Evolutionary conservation across 495 filamentous ascomycete species (phyloP), one percentile per base, ranked within the genome.

Genomic region (Hypomontagnella submonticulosa): DNA sequence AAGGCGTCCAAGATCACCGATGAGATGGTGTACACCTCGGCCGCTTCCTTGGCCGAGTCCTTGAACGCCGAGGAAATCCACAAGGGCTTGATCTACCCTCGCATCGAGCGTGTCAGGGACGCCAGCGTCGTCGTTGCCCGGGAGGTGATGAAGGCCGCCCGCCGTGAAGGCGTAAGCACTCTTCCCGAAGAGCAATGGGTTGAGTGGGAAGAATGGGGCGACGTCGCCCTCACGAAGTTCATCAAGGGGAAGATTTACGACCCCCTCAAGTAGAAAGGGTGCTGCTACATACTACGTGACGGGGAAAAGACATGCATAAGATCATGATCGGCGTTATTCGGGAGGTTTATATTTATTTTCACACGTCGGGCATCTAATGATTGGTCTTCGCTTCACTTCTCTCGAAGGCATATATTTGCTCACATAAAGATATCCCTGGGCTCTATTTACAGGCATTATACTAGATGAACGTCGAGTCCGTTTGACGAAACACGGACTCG

Each of bases 1-100:
- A 94, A 97, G 81, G 84, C 92, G 41, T 89, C 89, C 72, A 88
- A 87, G 68, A 86, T 99, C 63, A 97, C 95, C 33, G 92, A 99
- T 75, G 88, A 88, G 75, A 99, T 97, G 95, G 89, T 92, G 52
- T 99, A 97, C 80, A 92, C 90, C 46, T 93, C 93, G 52, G 95
- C 91, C 30, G 87, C 87, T 18, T 89, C 92, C 10, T 87, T 99
- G 11, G 87, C 91, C 30, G 84, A 86, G 41, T 89, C 91, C 30
- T 83, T 99, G 43, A 93, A 88, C 40, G 83, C 84, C 13, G 87
- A 91, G 50, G 95, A 99, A 79, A 78, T 92, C 66, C 87, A 88
- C 52, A 87, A 88, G 70, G 90, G 89, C 42, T 87, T 93, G 72
- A 87, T 99, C 69, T 99, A 99, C 79, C 95, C 95, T n/a, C 89